Percentiles rank a stretch among this genome's conserved stretches.
Conservation (phyloP, 805 yeast genomes). For the Saccharomycopsis olivae region DNA sequence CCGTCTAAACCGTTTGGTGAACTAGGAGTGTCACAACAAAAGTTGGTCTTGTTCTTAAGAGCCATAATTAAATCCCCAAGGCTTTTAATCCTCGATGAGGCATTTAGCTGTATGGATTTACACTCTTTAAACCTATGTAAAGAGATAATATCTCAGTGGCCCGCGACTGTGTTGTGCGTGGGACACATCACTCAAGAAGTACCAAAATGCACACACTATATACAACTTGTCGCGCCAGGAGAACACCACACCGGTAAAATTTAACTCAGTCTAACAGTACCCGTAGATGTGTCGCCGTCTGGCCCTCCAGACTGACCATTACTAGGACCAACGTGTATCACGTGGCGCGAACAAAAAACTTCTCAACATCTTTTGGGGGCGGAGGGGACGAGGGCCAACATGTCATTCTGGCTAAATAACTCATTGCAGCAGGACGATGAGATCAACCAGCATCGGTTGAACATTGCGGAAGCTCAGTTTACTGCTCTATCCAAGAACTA, state of each 20-base stretch:
- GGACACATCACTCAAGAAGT: constrained; percentile 77
- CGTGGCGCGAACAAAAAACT: no score
- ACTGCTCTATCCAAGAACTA: constrained; percentile 51
- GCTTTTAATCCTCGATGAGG: constrained; percentile 79
- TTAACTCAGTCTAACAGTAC: not conserved
- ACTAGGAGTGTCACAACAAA: constrained; percentile 63
- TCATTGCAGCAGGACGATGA: no score
- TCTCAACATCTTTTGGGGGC: no score
- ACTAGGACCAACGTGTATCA: no score
- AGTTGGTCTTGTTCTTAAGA: constrained; percentile 63
- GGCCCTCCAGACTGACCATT: no score
- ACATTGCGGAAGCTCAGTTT: constrained; percentile 57
- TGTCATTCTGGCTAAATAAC: no score
- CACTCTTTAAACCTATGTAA: constrained; percentile 47
- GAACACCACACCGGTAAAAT: constrained; percentile 24
- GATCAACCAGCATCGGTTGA: constrained; percentile 50
- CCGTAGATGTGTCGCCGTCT: no score
- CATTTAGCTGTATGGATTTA: constrained; percentile 82
- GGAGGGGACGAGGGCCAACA: no score
- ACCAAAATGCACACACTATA: constrained; percentile 51
- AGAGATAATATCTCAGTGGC: constrained; percentile 38
- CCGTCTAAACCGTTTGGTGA: constrained; percentile 38
- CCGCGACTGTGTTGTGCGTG: constrained; percentile 65
- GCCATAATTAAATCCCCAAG: constrained; percentile 72
- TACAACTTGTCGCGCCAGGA: constrained; percentile 29